A percentile compares a stretch with the other conserved stretches of the same genome.
Conservation (phyloP, 106 monocot genomes). For the Iris macrosiphon region DNA sequence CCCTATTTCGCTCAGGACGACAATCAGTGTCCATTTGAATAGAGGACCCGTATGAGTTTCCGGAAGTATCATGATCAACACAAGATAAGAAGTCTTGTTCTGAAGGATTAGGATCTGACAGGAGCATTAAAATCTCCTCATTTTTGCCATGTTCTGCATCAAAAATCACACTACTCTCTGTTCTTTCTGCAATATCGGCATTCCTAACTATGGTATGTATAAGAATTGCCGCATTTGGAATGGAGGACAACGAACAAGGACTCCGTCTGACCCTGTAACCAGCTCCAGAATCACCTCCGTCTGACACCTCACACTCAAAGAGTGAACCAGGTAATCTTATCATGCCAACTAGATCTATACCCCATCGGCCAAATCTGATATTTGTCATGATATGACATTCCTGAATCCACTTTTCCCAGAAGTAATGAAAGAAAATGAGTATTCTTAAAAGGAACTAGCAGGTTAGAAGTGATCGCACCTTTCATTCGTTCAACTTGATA, state of each 20-base stretch:
- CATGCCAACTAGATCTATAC: constrained; percentile 84
- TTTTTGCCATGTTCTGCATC: constrained; percentile 31
- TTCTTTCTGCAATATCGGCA: constrained; percentile 19
- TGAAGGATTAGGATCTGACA: constrained; percentile 47
- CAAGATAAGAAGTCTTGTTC: constrained; percentile 47
- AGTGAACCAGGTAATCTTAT: constrained; percentile 82
- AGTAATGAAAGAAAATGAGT: no score
- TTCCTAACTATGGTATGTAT: constrained; percentile 19
- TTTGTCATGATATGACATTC: constrained; percentile 51
- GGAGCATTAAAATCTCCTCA: constrained; percentile 51
- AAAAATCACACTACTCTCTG: constrained; percentile 15
- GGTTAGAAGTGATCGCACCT: no score
- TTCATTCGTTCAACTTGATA: no score
- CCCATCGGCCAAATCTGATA: constrained; percentile 89
- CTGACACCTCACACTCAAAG: constrained; percentile 79
- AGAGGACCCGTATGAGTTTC: constrained; percentile 1
- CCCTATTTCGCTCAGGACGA: not conserved
- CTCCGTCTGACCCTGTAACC: constrained; percentile 68
- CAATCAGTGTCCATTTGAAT: constrained; percentile 15
- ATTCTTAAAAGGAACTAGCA: no score
- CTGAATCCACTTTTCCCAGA: constrained; percentile 57
- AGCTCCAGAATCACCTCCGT: constrained; percentile 81
- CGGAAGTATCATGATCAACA: constrained; percentile 19
- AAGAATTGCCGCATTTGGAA: constrained; percentile 52
- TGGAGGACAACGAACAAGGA: constrained; percentile 51